Percentiles rank a stretch among this genome's conserved stretches.
These are phyloP conservation scores for Lentinus polychrous DNA, from an alignment of 1,284 basidiomycete species.

Conservation along the genomic window DNA sequence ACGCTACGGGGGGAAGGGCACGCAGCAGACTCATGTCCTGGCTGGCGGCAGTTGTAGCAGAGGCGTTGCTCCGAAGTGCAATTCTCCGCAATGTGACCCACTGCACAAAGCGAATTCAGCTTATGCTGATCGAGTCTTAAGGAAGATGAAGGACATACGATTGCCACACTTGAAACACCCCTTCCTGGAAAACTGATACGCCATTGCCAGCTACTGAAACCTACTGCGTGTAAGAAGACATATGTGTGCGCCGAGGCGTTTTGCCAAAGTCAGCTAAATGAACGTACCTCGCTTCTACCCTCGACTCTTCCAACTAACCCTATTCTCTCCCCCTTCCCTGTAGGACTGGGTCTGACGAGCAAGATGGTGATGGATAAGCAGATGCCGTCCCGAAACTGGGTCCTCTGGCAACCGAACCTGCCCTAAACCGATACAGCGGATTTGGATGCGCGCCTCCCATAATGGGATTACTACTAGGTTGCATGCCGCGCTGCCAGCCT, in stretches of 20 bases:
- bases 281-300: slow-evolving; percentile 32
- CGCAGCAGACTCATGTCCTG: slow-evolving; percentile 83
- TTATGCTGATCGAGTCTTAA: too few relatives aligned
- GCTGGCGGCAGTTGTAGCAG: slow-evolving; percentile 89
- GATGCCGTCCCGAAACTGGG: slow-evolving; percentile 3
- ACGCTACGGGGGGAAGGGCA: slow-evolving; percentile 79
- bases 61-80: slow-evolving; percentile 82
- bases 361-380: slow-evolving; percentile 28
- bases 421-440: slow-evolving; percentile 5
- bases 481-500: too few relatives aligned
- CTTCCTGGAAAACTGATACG: slow-evolving; percentile 75
- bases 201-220: slow-evolving; percentile 41
- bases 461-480: neutral
- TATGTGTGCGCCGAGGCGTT: slow-evolving; percentile 5
- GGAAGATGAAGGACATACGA: slow-evolving; percentile 39
- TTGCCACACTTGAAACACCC: slow-evolving; percentile 86
- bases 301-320: slow-evolving; percentile 32
- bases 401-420: slow-evolving; percentile 14
- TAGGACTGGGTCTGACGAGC: slow-evolving; percentile 33
- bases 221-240: slow-evolving; percentile 16
- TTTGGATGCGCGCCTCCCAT: neutral
- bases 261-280: neutral
- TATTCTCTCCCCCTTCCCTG: slow-evolving; percentile 37
- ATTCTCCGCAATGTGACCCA: slow-evolving; percentile 87
- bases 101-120: slow-evolving; percentile 29